A percentile compares a stretch with the other conserved stretches of the same genome.
These are phyloP conservation scores for Hanseniaspora occidentalis DNA, from an alignment of 805 yeast genomes.

Conservation along the genomic window DNA sequence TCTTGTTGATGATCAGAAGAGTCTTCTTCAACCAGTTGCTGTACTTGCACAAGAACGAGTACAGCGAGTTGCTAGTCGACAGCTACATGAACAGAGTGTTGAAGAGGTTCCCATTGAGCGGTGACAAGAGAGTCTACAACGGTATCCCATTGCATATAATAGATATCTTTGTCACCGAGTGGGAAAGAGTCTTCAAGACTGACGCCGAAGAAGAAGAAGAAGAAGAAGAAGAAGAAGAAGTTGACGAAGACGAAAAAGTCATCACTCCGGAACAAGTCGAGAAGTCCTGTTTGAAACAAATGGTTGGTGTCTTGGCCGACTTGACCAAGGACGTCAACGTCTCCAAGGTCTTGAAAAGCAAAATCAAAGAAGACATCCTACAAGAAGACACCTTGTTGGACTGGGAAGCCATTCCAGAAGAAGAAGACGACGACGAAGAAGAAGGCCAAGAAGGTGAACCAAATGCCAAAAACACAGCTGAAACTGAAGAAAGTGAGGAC, in stretches of 20 bases:
- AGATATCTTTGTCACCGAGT: conserved; percentile 76
- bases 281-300: conserved; percentile 37
- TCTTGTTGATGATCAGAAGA: conserved; percentile 66
- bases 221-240: conserved; percentile 31
- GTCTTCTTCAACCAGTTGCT: conserved; percentile 53
- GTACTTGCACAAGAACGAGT: conserved; percentile 38
- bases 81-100: conserved; percentile 33
- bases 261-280: no score
- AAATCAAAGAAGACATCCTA: conserved; percentile 53
- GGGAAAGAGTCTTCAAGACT: conserved; percentile 51
- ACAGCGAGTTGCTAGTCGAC: conserved; percentile 39
- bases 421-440: conserved; percentile 15
- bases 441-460: conserved; percentile 22
- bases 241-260: conserved; percentile 19
- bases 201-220: conserved; percentile 35
- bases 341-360: conserved; percentile 52
- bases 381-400: conserved; percentile 46
- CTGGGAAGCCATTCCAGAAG: conserved; percentile 41
- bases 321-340: conserved; percentile 35
- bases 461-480: conserved; percentile 16
- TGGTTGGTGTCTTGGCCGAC: conserved; percentile 49
- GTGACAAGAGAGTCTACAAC: conserved; percentile 46
- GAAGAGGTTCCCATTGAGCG: conserved; percentile 38
- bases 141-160: conserved; percentile 77
- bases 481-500: conserved; percentile 20